Base-by-base conservation (phyloP, 306 rosid species). In the Rosa chinensis region DNA sequence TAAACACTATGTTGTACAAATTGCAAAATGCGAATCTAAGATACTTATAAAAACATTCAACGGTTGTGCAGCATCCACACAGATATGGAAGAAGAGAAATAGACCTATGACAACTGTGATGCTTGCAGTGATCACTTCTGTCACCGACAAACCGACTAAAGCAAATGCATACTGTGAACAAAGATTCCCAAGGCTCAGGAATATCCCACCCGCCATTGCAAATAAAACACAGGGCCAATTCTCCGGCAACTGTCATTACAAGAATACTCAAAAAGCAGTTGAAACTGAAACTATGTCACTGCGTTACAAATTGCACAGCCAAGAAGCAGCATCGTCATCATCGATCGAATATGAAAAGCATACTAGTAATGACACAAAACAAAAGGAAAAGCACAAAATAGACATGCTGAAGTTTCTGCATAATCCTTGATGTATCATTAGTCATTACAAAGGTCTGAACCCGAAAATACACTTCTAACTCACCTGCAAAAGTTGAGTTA, bases 111-210 rank as follows among this genome's bases (percentile, higher is more conserved):
- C 94, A 79, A 94, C 98, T 48, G 92, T 82, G 23, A 94, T 73
- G 93, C 98, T 94, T 81, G 94, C 73, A 50, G 96, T 84, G 83
- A 94, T 70, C 66, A 94, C 98, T 87, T 90, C 94, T 21, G 89
- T 89, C 44, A 94, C 98, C 70, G 97, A 90, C 85, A 94, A 86
- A 73, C 98, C 98, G 72, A 94, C 96, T 45, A 90, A 86, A 79
- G 98, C 94, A 89, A 89, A 94, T 67, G 96, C 97, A 84, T 94
- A 94, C 66, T 94, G 98, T 18, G 94, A 83, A 70, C 91, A 76
- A 28, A 94, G 89, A 80, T 94, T 94, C 77, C 98, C 98, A 16
- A 92, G 77, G 85, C 97, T 90, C 16, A 94, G 92, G 37, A 89
- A 92, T 42, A 94, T 63, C 43, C 98, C 97, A 42, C 98, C 98